These are phyloP conservation scores for Mortierella sp. DNA, from an alignment of 371 early-diverging fungal species.

Conservation along the genomic window DNA sequence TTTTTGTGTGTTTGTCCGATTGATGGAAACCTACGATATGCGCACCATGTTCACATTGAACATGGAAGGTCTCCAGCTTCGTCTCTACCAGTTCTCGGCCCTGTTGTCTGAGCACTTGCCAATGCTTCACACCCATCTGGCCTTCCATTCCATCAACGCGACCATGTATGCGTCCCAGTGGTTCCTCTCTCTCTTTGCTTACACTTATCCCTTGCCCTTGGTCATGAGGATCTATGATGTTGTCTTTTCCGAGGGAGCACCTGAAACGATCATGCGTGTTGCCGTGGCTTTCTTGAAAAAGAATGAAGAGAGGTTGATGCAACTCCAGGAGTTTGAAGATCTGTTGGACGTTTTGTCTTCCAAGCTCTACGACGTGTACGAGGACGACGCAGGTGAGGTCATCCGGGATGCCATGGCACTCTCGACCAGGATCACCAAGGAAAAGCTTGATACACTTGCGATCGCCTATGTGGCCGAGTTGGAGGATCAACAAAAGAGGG, in stretches of 20 bases:
- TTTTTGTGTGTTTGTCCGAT: conserved; percentile 84
- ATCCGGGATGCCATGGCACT: conserved; percentile 84
- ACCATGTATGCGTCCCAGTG: conserved; percentile 93
- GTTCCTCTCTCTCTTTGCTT: conserved; percentile 95
- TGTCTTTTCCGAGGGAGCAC: conserved; percentile 83
- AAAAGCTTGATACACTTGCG: conserved; percentile 78
- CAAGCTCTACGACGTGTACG: conserved; percentile 81
- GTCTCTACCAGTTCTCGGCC: conserved; percentile 82
- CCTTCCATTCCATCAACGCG: conserved; percentile 71
- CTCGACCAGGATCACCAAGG: conserved; percentile 70
- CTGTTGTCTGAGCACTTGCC: conserved; percentile 83
- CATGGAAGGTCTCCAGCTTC: conserved; percentile 85
- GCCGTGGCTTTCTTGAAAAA: conserved; percentile 84
- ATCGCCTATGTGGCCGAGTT: conserved; percentile 70
- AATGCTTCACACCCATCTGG: conserved; percentile 71
- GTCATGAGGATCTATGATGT: conserved; percentile 91
- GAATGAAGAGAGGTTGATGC: conserved; percentile 68
- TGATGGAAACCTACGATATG: conserved; percentile 90
- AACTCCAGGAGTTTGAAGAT: conserved; percentile 83
- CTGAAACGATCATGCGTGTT: conserved; percentile 84
- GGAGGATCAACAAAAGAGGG: conserved; percentile 71
- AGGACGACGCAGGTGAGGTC: conserved; percentile 71
- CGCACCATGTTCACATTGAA: conserved; percentile 76
- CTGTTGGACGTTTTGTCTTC: conserved; percentile 81
- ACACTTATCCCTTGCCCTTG: conserved; percentile 85